Percentiles rank a stretch among this genome's conserved stretches.
Conservation (phyloP, 306 rosid genomes). For the Casuarina glauca region DNA sequence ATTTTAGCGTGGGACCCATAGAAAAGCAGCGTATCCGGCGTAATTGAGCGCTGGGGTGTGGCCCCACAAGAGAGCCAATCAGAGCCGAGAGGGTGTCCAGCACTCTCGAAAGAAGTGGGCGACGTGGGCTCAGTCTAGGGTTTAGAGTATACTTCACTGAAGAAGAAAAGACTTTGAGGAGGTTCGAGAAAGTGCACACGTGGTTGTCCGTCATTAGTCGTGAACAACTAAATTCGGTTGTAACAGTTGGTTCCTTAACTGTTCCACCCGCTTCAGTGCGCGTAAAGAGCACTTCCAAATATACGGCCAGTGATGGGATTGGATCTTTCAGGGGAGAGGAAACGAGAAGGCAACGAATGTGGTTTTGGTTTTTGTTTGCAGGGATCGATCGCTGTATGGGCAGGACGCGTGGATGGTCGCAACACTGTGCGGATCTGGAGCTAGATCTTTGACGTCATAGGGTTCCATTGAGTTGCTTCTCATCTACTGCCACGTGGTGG, state of each 20-base stretch:
- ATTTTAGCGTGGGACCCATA: slow-evolving; percentile 10
- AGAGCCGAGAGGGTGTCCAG: slow-evolving; percentile 32
- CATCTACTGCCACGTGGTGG: background rate
- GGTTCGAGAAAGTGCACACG: slow-evolving; percentile 44
- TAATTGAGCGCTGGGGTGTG: slow-evolving; percentile 17
- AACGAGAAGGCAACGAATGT: background rate
- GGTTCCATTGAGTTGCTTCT: background rate
- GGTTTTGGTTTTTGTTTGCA: too few species aligned
- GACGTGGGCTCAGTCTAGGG: slow-evolving; percentile 41
- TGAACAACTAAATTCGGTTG: slow-evolving; percentile 13
- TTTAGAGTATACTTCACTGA: slow-evolving; percentile 24
- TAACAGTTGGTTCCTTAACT: fast-evolving
- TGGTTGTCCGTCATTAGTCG: slow-evolving; percentile 27
- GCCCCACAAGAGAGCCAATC: slow-evolving; percentile 35
- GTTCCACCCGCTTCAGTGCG: fast-evolving
- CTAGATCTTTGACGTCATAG: background rate
- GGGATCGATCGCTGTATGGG: background rate
- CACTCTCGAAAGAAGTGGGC: slow-evolving; percentile 43
- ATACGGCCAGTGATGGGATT: background rate
- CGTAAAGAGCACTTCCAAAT: background rate
- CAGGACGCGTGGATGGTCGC: slow-evolving; percentile 33
- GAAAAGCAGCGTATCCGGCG: slow-evolving; percentile 25
- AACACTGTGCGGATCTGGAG: slow-evolving; percentile 7
- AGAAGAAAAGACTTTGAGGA: slow-evolving; percentile 6
- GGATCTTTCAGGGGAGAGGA: background rate